Evolutionary conservation across 1,284 basidiomycete species (phyloP).

Genomic region (Blastosporella zonata): DNA sequence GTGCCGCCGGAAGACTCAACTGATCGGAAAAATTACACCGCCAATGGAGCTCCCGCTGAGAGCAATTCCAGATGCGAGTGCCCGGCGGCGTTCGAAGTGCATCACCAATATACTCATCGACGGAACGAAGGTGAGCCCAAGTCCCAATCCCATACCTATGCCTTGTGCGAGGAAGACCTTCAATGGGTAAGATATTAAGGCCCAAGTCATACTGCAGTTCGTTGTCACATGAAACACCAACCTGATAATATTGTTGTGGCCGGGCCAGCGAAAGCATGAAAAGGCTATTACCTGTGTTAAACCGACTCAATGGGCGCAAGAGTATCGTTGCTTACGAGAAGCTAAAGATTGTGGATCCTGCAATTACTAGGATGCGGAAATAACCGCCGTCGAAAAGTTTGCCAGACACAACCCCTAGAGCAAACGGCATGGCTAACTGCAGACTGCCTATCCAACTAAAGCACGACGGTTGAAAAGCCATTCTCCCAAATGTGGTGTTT

Average conservation of each 20-base stretch:
- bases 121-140: slow-evolving; percentile 24
- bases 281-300: not conserved
- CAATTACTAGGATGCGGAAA: slow-evolving; percentile 15
- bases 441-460: slow-evolving; percentile 22
- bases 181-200: not conserved
- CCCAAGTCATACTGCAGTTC: not conserved
- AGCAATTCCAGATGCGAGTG: slow-evolving; percentile 23
- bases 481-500: not conserved
- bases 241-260: slow-evolving; percentile 24
- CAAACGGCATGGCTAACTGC: slow-evolving; percentile 20
- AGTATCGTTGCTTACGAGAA: slow-evolving; percentile 14
- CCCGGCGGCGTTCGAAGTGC: slow-evolving; percentile 21
- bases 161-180: slow-evolving; percentile 27
- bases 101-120: slow-evolving; percentile 21
- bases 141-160: slow-evolving; percentile 26
- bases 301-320: not conserved
- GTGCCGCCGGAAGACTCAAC: slow-evolving; percentile 16
- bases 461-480: not conserved
- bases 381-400: slow-evolving; percentile 21
- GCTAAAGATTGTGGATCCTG: slow-evolving; percentile 15
- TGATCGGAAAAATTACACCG: slow-evolving; percentile 29
- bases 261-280: slow-evolving; percentile 19
- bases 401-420: slow-evolving; percentile 19
- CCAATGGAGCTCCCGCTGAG: slow-evolving; percentile 27
- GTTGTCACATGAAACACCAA: not conserved